These are phyloP conservation scores for Paramecium sexaurelia DNA, from an alignment of 73 alveolate genomes.

Conservation along the genomic window DNA sequence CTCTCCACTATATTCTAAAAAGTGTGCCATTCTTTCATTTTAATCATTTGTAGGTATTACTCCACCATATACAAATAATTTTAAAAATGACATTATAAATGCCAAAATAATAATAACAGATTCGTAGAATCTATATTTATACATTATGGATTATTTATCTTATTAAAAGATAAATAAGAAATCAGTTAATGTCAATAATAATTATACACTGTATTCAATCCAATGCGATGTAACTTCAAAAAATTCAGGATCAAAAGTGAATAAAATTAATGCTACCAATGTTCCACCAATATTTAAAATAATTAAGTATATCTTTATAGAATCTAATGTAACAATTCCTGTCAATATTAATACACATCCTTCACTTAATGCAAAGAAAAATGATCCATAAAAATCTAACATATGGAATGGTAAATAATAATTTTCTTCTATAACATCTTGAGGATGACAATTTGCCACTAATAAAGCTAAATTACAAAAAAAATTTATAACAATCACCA, in stretches of 20 bases:
- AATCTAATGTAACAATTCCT: background rate
- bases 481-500: background rate
- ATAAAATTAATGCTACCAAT: background rate
- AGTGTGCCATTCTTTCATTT: background rate
- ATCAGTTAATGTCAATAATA: background rate
- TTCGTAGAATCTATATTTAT: constrained; percentile 11
- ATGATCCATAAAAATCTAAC: background rate
- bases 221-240: background rate
- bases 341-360: background rate
- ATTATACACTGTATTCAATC: background rate
- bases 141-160: background rate
- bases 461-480: background rate
- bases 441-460: background rate
- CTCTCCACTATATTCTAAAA: constrained; percentile 3
- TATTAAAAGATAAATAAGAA: background rate
- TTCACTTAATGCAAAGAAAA: background rate
- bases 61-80: background rate
- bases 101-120: background rate
- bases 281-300: background rate
- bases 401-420: constrained; percentile 5
- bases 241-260: background rate
- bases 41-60: background rate
- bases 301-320: background rate
- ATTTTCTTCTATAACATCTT: background rate
- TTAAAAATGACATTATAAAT: background rate